These are phyloP conservation scores for Mycena leptocephala DNA, from an alignment of 768 basidiomycete species.

Conservation along the genomic window DNA sequence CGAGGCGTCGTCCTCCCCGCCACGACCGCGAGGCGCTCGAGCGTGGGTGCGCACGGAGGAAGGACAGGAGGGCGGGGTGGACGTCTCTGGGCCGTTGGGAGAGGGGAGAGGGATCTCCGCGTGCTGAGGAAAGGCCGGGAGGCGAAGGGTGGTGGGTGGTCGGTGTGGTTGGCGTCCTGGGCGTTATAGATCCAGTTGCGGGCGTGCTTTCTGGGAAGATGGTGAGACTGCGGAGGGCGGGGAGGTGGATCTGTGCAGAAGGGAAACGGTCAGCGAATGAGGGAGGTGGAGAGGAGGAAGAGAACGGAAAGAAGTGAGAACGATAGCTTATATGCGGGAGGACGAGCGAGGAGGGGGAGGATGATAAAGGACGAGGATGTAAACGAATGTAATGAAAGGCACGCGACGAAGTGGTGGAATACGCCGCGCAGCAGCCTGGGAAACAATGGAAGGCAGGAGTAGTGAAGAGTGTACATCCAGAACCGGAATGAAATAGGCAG, in stretches of 20 bases:
- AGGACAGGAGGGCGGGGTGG: slow-evolving; percentile 16
- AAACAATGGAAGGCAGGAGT: no score
- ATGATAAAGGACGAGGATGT: no score
- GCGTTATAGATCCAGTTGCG: background rate
- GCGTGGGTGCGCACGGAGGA: slow-evolving; percentile 33
- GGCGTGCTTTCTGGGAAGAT: slow-evolving; percentile 25
- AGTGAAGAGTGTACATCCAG: no score
- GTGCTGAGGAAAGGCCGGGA: background rate
- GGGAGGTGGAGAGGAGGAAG: no score
- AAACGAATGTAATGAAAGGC: no score
- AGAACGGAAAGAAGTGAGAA: no score
- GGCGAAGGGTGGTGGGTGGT: background rate
- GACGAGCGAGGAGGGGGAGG: no score
- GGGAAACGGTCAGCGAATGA: no score
- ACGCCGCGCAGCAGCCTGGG: no score
- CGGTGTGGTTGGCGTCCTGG: background rate
- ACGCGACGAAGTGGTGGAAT: no score
- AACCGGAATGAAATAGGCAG: no score
- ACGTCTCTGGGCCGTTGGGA: background rate
- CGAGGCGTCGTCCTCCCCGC: background rate
- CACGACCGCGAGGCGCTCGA: slow-evolving; percentile 34
- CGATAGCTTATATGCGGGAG: no score
- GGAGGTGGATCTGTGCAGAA: slow-evolving; percentile 17
- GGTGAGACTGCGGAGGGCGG: slow-evolving; percentile 27
- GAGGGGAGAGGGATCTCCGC: background rate